Base-by-base conservation (phyloP, 768 basidiomycete genomes). In the Asterophora lycoperdoides region DNA sequence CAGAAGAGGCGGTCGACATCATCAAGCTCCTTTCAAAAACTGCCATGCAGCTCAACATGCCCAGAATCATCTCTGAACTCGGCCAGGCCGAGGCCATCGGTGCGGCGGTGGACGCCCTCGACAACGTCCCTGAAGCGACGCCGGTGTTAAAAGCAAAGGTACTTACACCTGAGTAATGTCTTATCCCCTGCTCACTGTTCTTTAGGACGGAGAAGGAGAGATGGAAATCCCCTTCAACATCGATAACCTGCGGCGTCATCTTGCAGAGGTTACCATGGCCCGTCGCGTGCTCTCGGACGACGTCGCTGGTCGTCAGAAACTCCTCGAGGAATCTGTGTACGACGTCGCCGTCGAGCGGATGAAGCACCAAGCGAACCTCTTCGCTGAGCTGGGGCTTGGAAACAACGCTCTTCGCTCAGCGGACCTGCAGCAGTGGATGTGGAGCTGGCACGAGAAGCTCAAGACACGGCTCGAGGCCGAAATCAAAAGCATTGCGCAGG, bases 261-360 rank as follows among this genome's bases (percentile, higher is more conserved):
- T 94, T 15, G 69, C 78, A 2, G 68, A 80, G 51, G 74, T 86
- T n/a, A 66, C 73, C 6, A 73, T 85, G 45, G 80, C 84, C 2
- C 79, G 83, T 30, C 74, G 77, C 2, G 71, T 86, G 5, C 73
- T 88, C 37, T 73, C 80, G 0, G 78, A 83, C 48, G 86, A 92
- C 55, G 64, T 83, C n/a, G 68, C 77, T 13, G 72, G 80, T 1
- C 86, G 92, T 1, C 92, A 95, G 63, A 83, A 83, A 53, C 72
- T 90, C 6, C 77, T 94, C 4, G 93, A 95, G 65, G 79, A 85
- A 37, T 89, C 89, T 2, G 89, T 87, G 4, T 91, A 90, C 63
- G 89, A 92, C 19, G 83, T 89, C 30, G 91, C 92, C 0, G 73
- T 80, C 2, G 79, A 83, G 56, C 81, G 87, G 8, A 71, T 89